These are phyloP conservation scores for Eucalyptus coolabah DNA, from an alignment of 345 rosid genomes.

Conservation along the genomic window DNA sequence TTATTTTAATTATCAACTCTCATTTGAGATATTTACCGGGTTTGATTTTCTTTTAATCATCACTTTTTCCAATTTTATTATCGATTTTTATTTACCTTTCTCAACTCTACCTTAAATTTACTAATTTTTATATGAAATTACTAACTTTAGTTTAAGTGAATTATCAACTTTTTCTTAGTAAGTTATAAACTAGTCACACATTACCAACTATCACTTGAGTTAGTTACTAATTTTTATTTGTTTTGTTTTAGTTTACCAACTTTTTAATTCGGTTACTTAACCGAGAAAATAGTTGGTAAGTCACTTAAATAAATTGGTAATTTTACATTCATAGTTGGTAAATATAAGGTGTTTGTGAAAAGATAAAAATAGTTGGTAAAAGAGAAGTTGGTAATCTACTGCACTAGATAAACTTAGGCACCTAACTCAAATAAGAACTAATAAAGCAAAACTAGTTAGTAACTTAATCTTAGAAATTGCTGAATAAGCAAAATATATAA, in stretches of 20 bases:
- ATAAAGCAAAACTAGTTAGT: background rate
- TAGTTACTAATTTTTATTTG: background rate
- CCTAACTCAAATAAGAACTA: background rate
- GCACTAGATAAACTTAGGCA: background rate
- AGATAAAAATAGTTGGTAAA: background rate
- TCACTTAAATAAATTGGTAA: background rate
- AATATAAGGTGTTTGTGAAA: background rate
- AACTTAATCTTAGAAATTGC: background rate
- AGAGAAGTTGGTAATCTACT: background rate
- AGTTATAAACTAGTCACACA: background rate
- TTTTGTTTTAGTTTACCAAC: background rate
- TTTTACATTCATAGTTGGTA: background rate
- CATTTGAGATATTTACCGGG: background rate
- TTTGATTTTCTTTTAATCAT: background rate
- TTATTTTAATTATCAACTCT: background rate
- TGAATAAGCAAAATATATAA: background rate
- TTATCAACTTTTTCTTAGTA: background rate
- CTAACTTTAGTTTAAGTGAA: background rate
- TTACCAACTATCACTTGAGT: background rate
- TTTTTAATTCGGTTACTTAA: background rate
- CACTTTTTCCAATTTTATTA: background rate
- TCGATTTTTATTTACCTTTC: background rate
- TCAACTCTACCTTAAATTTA: background rate
- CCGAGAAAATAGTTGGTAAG: background rate
- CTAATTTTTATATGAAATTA: background rate